Percentiles rank a stretch among this genome's conserved stretches.
These are phyloP conservation scores for Flammula alnicola DNA, from an alignment of 1,284 basidiomycete genomes.

Conservation along the genomic window DNA sequence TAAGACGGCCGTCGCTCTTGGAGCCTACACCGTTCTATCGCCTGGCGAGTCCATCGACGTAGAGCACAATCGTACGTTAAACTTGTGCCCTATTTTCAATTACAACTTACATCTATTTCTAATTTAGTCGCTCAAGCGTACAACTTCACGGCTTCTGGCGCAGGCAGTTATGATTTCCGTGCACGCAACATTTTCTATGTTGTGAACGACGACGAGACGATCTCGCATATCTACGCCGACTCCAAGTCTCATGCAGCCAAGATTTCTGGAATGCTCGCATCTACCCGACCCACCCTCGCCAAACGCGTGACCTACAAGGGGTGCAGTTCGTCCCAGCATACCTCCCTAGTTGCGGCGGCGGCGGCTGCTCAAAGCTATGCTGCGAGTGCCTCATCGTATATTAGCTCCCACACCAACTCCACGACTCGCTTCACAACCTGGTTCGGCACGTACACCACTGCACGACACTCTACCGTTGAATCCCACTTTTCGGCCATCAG, in stretches of 20 bases:
- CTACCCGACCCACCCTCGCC: neutral
- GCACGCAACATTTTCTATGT: too few relatives aligned
- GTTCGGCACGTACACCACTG: conserved; percentile 42
- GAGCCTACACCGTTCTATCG: conserved; percentile 34
- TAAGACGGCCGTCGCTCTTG: conserved; percentile 3
- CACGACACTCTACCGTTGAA: conserved; percentile 38
- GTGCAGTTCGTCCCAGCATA: neutral
- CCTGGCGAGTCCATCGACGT: conserved; percentile 41
- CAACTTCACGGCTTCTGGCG: too few relatives aligned
- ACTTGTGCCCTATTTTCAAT: neutral
- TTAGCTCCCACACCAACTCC: too few relatives aligned
- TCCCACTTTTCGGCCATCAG: conserved; percentile 38
- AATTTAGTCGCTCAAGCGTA: neutral
- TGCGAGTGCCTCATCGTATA: conserved; percentile 30
- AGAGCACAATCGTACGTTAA: conserved; percentile 40
- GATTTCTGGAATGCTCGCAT: neutral
- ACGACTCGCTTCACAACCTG: conserved; percentile 46
- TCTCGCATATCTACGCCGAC: neutral
- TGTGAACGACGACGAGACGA: neutral
- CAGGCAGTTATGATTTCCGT: too few relatives aligned
- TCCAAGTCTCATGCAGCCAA: neutral
- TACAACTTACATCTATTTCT: neutral
- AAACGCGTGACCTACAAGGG: neutral
- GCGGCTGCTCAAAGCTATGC: conserved; percentile 36
- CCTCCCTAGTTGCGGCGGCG: neutral